Evolutionary conservation across 306 rosid genomes (phyloP).

Genomic region (Trifolium dubium): DNA sequence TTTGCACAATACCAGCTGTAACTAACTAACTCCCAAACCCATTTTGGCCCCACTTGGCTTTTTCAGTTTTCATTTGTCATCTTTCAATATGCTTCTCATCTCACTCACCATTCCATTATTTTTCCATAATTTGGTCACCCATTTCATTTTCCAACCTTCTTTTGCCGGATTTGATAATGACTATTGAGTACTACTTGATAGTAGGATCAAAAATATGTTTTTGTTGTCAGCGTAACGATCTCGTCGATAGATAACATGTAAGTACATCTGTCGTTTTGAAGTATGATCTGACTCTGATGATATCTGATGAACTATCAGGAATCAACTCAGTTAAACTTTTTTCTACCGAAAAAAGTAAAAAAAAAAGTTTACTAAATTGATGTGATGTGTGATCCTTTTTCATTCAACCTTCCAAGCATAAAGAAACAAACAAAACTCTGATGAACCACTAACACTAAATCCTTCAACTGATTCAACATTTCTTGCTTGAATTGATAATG

Average conservation of each 20-base stretch:
- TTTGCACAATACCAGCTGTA: constrained; percentile 72
- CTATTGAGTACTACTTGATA: not conserved
- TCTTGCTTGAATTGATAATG: constrained; percentile 54
- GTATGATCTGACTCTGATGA: no score
- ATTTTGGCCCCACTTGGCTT: constrained; percentile 50
- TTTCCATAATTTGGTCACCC: constrained; percentile 45
- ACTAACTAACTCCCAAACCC: constrained; percentile 48
- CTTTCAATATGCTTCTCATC: constrained; percentile 36
- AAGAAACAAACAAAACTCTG: constrained; percentile 84
- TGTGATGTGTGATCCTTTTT: not conserved
- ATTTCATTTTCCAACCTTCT: constrained; percentile 50
- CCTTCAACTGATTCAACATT: constrained; percentile 66
- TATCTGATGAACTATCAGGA: no score
- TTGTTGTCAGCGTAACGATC: no score
- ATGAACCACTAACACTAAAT: constrained; percentile 62
- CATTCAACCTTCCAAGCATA: constrained; percentile 91
- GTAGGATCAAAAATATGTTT: no score
- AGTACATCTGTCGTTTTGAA: no score
- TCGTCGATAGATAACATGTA: no score
- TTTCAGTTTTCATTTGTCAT: not conserved
- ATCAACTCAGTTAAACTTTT: no score
- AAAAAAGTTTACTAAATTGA: no score
- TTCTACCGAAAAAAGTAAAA: no score
- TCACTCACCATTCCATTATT: constrained; percentile 48
- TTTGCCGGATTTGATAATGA: constrained; percentile 44